Evolutionary conservation across 306 rosid genomes (phyloP).

Genomic region (Pyrus communis): DNA sequence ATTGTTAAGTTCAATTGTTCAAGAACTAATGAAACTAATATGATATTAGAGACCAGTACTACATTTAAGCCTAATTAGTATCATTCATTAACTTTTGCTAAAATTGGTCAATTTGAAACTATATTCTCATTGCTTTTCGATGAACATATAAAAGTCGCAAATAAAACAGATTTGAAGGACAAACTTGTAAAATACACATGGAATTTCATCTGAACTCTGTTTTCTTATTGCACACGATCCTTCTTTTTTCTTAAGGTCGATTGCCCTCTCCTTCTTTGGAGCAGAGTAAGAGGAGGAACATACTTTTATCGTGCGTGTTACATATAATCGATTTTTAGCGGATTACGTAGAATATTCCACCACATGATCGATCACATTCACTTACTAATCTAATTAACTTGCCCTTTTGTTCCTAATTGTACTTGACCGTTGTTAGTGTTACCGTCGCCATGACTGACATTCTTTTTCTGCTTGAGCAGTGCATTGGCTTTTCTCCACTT

Average conservation of each 20-base stretch:
- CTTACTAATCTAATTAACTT: not conserved
- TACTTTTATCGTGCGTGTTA: not conserved
- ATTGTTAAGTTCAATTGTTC: too few species aligned
- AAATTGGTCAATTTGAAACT: too few species aligned
- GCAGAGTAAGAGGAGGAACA: not conserved
- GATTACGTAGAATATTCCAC: not conserved
- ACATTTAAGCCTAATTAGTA: too few species aligned
- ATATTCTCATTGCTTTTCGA: not conserved
- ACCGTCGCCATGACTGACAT: not conserved
- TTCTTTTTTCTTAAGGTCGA: not conserved
- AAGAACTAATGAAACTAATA: too few species aligned
- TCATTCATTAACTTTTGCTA: too few species aligned
- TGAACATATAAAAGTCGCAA: not conserved
- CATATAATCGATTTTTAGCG: not conserved
- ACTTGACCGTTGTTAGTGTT: not conserved
- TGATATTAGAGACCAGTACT: too few species aligned
- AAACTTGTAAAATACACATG: not conserved
- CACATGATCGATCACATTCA: not conserved
- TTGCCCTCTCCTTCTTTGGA: too few species aligned
- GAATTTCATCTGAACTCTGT: not conserved
- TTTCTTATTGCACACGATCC: not conserved
- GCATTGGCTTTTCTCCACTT: slow-evolving; percentile 22
- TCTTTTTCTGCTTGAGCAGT: not conserved
- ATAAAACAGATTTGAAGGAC: not conserved
- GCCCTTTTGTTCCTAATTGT: slow-evolving; percentile 10